Evolutionary conservation across 2,329 filamentous ascomycete species (phyloP), one percentile per base, ranked within the genome.

Genomic region (Neodidymelliopsis sp.): DNA sequence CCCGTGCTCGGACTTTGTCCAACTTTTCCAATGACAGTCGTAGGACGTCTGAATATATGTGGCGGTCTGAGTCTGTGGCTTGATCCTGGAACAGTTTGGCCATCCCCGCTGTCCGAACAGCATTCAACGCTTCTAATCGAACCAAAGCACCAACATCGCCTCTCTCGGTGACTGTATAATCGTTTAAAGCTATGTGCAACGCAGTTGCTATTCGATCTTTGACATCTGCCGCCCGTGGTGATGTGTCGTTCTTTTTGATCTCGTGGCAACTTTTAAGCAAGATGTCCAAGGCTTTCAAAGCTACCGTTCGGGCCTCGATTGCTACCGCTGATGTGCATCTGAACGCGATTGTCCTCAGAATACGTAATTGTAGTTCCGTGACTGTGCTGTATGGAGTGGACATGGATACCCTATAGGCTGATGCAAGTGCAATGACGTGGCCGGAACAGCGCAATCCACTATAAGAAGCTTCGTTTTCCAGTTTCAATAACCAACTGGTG

Each of bases 61-160:
- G 19, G 15, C 60, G 37, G 16, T 63, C 59, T 3, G 42, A 33
- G 8, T 47, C 43, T 15, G 38, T 44, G 2, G 58, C 52, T 6
- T 51, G 46, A n/a, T 43, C 28, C 4, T 52, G 53, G 13, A 69
- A 53, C 8, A 59, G 34, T 10, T 40, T 57, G 22, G 48, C 48
- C n/a, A 50, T 49, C 64, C 69, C 74, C 6, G 67, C 69, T 24
- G 66, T 67, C 74, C 81, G 84, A 2, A 91, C 78, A 2, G 84
- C 84, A 51, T 83, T 81, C 10, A 97, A 81, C 18, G 90, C 92
- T 70, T 92, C 88, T 4, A 93, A 77, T 3, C 94, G 83, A 4
- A 96, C 88, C 41, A 92, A 83, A 0, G 92, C 96, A 4, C 94
- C 94, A 37, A 97, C 82, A 65, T 99, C 94, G 12, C 94, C 94